These are phyloP conservation scores for Sporothrix pseudoabietina DNA, from an alignment of 2,329 filamentous ascomycete species.

Conservation along the genomic window DNA sequence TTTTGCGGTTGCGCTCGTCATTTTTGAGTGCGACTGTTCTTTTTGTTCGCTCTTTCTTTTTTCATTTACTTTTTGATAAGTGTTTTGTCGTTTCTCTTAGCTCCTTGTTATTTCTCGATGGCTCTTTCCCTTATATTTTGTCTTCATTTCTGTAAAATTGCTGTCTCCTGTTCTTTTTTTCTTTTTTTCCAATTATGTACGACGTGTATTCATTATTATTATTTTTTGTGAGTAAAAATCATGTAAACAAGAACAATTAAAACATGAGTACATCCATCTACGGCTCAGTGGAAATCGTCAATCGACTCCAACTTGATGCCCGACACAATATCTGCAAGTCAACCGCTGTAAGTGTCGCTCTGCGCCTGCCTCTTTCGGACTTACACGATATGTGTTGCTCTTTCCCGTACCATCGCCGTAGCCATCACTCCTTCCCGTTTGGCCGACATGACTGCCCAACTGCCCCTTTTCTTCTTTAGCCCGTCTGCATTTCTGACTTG, in stretches of 20 bases:
- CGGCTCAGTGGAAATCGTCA: too few relatives aligned
- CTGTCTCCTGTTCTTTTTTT: background rate
- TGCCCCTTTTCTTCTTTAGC: background rate
- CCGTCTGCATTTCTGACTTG: too few relatives aligned
- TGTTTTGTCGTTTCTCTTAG: background rate
- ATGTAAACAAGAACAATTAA: too few relatives aligned
- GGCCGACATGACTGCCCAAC: background rate
- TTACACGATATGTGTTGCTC: background rate
- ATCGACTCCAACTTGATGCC: background rate
- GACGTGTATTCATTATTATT: background rate
- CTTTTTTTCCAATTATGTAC: background rate
- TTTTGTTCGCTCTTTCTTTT: too few relatives aligned
- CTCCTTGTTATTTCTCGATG: background rate
- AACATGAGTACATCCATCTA: too few relatives aligned
- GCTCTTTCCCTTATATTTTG: background rate
- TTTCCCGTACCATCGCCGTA: background rate
- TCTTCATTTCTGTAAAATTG: too few relatives aligned
- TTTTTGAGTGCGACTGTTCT: too few relatives aligned
- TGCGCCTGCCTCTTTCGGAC: constrained; percentile 24
- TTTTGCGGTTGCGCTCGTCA: background rate
- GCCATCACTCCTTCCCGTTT: background rate
- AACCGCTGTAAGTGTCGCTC: background rate
- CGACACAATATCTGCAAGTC: background rate
- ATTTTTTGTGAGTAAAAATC: background rate
- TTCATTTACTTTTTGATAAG: too few relatives aligned